Base-by-base conservation (phyloP, 176 grass and related monocot species). In the Saccharum spontaneum region DNA sequence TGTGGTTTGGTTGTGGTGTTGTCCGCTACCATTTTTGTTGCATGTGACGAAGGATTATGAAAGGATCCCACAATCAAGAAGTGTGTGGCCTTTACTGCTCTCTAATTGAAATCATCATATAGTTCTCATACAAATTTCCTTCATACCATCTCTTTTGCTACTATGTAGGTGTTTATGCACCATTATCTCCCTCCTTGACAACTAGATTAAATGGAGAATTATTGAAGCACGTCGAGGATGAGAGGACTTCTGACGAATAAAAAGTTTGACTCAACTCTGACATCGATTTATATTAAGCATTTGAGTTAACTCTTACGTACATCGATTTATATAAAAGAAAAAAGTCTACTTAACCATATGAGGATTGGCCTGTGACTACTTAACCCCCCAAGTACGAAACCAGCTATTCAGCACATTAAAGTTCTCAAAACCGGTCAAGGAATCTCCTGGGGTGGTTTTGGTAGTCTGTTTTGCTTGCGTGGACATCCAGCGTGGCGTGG, bases 1-100 rank as follows among this genome's bases (percentile, higher is more conserved):
- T 99, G 94, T 80, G 97, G 97, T 45, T 91, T 99, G 90, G 79
- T 97, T 34, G 92, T 99, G 7, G 94, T 99, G 50, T 89, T 97
- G 39, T 99, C 97, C 0, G 97, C 94, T 44, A 99, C 97, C 67
- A 94, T 28, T 97, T 57, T 79, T 99, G 78, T 82, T 99, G 82
- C 97, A 97, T 67, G 86, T 94, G 22, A 92, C 97, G n/a, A 99
- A 99, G 83, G 97, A 99, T 74, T 85, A 92, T 26, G 97, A 99
- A 82, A 97, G 77, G 71, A 97, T 90, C 30, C 79, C 90, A 30
- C 93, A 92, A 82, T 93, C 94, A 84, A 87, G 83, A 80, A 89
- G 88, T 90, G 41, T 7, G 76, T 77, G 33, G n/a, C 31, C 39
- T 55, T 68, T 22, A 71, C 48, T 50, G 4, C 69, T 62, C 82